phyloP scores from a whole-genome alignment of 495 filamentous ascomycete species.

The Aspergillus campestris region DNA sequence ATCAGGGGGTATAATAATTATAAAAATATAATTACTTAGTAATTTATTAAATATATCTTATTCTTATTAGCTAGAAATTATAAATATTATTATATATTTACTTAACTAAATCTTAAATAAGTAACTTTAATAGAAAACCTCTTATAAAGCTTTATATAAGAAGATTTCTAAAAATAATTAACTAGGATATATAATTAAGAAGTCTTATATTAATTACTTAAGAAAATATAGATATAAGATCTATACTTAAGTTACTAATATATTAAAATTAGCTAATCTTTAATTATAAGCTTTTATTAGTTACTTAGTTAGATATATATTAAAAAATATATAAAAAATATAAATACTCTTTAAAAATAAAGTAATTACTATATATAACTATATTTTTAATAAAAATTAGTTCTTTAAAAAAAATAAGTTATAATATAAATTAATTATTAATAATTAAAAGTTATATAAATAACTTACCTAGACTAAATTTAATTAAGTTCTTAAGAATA shows the following conservation, averaged over 20 bases:
- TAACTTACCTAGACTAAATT: too few relatives aligned
- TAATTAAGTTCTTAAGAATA: constrained; percentile 1
- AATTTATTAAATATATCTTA: constrained; percentile 5
- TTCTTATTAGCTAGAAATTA: constrained; percentile 2
- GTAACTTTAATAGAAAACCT: constrained; percentile 7
- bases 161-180: not conserved
- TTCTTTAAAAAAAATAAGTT: constrained; percentile 4
- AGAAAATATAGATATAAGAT: not conserved
- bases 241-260: too few relatives aligned
- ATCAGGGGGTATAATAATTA: not conserved
- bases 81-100: constrained; percentile 2
- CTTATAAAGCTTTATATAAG: too few relatives aligned
- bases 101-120: constrained; percentile 3
- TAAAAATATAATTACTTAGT: constrained; percentile 4
- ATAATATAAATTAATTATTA: constrained; percentile 9
- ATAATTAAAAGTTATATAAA: constrained; percentile 4
- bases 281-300: too few relatives aligned
- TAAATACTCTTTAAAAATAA: not conserved
- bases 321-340: not conserved
- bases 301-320: not conserved
- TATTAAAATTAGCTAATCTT: too few relatives aligned
- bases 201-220: not conserved
- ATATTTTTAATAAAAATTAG: constrained; percentile 1
- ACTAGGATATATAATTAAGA: not conserved
- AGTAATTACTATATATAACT: constrained; percentile 6